A percentile compares a stretch with the other conserved stretches of the same genome.
Evolutionary conservation across 495 filamentous ascomycete genomes (phyloP).

Genomic region (Thozetella sp.): DNA sequence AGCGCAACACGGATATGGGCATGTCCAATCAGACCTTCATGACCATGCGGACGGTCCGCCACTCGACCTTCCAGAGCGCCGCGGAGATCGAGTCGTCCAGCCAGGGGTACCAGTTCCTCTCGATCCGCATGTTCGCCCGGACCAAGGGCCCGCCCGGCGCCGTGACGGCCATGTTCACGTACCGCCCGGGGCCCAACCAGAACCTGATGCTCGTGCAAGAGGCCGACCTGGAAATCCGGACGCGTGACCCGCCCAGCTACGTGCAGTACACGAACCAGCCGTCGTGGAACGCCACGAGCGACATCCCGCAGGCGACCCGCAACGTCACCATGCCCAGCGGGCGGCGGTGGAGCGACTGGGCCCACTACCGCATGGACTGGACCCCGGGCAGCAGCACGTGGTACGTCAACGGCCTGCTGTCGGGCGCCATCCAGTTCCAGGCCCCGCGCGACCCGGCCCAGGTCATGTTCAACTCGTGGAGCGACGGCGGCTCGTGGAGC

Average conservation of each 20-base stretch:
- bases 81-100: conserved; percentile 64
- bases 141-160: conserved; percentile 56
- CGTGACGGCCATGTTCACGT: conserved; percentile 73
- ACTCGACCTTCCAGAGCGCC: conserved; percentile 56
- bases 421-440: conserved; percentile 60
- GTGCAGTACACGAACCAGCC: conserved; percentile 80
- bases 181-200: conserved; percentile 31
- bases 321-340: conserved; percentile 43
- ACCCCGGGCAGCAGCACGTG: conserved; percentile 57
- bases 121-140: conserved; percentile 61
- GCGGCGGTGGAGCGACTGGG: conserved; percentile 66
- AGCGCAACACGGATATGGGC: conserved; percentile 34
- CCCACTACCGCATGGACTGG: conserved; percentile 75
- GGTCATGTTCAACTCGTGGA: conserved; percentile 75
- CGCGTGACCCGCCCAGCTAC: conserved; percentile 52
- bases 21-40: conserved; percentile 50
- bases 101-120: conserved; percentile 59
- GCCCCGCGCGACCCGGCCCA: conserved; percentile 62
- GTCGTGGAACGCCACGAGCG: conserved; percentile 39
- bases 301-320: conserved; percentile 43
- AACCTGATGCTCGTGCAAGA: conserved; percentile 58
- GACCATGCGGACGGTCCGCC: conserved; percentile 62
- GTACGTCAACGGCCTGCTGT: conserved; percentile 63
- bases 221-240: conserved; percentile 78
- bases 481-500: conserved; percentile 72